phyloP scores from a whole-genome alignment of 495 filamentous ascomycete species.

The Talaromyces adpressus region DNA sequence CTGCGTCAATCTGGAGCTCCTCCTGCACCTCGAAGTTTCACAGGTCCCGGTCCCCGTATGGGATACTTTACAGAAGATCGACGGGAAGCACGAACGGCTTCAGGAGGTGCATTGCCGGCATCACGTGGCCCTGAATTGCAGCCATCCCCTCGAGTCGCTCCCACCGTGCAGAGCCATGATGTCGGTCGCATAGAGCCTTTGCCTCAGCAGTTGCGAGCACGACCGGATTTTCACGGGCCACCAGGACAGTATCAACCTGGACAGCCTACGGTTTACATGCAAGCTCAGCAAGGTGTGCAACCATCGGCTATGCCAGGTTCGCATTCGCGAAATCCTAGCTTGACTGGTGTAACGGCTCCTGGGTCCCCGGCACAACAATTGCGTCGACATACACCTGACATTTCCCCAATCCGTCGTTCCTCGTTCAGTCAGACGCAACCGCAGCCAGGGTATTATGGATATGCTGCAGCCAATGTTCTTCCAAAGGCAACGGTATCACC shows the following conservation, averaged over 20 bases:
- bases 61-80: constrained; percentile 39
- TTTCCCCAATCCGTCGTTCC: constrained; percentile 33
- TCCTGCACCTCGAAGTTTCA: constrained; percentile 17
- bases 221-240: neutral
- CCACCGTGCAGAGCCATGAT: constrained; percentile 20
- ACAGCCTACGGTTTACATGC: neutral
- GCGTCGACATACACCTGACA: constrained; percentile 27
- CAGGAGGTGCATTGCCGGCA: constrained; percentile 20
- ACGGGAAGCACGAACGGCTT: constrained; percentile 28
- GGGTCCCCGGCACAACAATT: constrained; percentile 29
- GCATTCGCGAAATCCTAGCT: constrained; percentile 37
- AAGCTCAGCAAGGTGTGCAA: constrained; percentile 5
- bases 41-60: constrained; percentile 38
- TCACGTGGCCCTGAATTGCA: constrained; percentile 25
- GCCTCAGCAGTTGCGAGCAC: constrained; percentile 19
- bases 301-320: constrained; percentile 14
- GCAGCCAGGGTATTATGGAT: constrained; percentile 1
- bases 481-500: constrained; percentile 24
- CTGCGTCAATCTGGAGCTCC: constrained; percentile 22
- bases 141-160: constrained; percentile 25
- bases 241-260: constrained; percentile 11
- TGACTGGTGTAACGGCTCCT: constrained; percentile 24
- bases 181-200: constrained; percentile 32
- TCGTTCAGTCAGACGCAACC: constrained; percentile 27
- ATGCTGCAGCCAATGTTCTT: constrained; percentile 1